These are phyloP conservation scores for Apophysomyces trapeziformis DNA, from an alignment of 371 early-diverging fungal genomes.

Conservation along the genomic window DNA sequence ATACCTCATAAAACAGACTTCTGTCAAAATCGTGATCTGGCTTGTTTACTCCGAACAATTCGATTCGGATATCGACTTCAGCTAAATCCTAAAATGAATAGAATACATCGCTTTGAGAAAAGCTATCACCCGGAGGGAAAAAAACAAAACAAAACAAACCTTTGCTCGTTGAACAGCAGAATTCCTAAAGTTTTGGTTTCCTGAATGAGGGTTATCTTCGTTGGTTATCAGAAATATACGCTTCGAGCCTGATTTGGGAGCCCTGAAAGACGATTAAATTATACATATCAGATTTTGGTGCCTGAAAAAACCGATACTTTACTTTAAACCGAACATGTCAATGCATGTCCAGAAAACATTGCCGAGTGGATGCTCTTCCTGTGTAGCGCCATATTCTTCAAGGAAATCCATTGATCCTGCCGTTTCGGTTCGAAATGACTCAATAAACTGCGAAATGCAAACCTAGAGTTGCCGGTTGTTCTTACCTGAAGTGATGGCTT, in stretches of 20 bases:
- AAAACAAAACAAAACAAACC: constrained; percentile 18
- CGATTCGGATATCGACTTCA: constrained; percentile 57
- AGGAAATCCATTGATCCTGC: constrained; percentile 33
- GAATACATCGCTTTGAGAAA: no score
- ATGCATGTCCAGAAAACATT: constrained; percentile 71
- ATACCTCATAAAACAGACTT: constrained; percentile 56
- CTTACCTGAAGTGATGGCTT: constrained; percentile 57
- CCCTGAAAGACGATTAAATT: neutral
- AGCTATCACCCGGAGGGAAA: no score
- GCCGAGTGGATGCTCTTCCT: constrained; percentile 55
- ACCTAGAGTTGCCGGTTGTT: no score
- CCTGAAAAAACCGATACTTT: constrained; percentile 28
- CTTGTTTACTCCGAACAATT: constrained; percentile 61
- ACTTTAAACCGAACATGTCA: constrained; percentile 61
- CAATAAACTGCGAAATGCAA: no score
- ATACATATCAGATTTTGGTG: constrained; percentile 41
- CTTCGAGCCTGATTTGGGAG: constrained; percentile 57
- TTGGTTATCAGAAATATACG: constrained; percentile 74
- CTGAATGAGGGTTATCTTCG: constrained; percentile 64
- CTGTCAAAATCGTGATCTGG: constrained; percentile 47
- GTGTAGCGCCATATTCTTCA: constrained; percentile 55
- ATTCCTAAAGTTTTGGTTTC: constrained; percentile 46
- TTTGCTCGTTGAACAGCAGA: constrained; percentile 65
- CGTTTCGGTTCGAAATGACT: neutral
- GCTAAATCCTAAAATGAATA: constrained; percentile 43